Percentiles rank a stretch among this genome's conserved stretches.
Evolutionary conservation across 345 rosid genomes (phyloP).

Genomic region (Odontarrhena argentea): DNA sequence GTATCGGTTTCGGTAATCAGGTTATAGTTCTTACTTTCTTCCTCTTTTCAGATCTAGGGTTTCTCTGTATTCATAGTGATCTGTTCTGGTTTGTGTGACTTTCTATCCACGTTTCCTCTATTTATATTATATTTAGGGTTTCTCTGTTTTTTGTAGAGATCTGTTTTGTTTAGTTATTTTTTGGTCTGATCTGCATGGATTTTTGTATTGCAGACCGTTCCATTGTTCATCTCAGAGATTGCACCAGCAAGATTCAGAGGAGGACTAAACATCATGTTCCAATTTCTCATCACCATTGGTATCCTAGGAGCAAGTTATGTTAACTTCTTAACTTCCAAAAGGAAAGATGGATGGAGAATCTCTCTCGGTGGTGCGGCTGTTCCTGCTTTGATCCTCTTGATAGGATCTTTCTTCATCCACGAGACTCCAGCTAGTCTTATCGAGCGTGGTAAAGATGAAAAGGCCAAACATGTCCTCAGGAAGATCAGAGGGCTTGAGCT

Average conservation of each 20-base stretch:
- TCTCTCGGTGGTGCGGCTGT: slow-evolving; percentile 67
- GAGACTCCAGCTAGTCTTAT: slow-evolving; percentile 74
- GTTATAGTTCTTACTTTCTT: slow-evolving; percentile 33
- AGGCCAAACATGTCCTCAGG: slow-evolving; percentile 43
- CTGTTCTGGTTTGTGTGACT: background rate
- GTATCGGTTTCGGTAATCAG: slow-evolving; percentile 82
- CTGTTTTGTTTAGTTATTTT: background rate
- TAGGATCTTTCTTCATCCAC: slow-evolving; percentile 59
- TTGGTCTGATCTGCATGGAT: background rate
- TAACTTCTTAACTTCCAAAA: slow-evolving; percentile 47
- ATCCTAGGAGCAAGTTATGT: slow-evolving; percentile 58
- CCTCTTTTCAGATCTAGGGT: background rate
- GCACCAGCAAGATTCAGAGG: slow-evolving; percentile 69
- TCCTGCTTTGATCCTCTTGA: slow-evolving; percentile 57
- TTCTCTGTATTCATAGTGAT: background rate
- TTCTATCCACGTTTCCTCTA: background rate
- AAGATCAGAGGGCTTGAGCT: slow-evolving; percentile 62
- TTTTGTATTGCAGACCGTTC: slow-evolving; percentile 58
- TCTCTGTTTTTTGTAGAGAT: background rate
- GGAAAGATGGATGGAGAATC: slow-evolving; percentile 61
- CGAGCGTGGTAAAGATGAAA: slow-evolving; percentile 52
- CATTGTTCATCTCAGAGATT: slow-evolving; percentile 80
- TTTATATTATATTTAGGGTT: background rate
- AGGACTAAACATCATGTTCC: slow-evolving; percentile 64
- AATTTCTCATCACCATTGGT: slow-evolving; percentile 71